Conservation (phyloP, 139 green algal genomes). For the Micractinium sp. region DNA sequence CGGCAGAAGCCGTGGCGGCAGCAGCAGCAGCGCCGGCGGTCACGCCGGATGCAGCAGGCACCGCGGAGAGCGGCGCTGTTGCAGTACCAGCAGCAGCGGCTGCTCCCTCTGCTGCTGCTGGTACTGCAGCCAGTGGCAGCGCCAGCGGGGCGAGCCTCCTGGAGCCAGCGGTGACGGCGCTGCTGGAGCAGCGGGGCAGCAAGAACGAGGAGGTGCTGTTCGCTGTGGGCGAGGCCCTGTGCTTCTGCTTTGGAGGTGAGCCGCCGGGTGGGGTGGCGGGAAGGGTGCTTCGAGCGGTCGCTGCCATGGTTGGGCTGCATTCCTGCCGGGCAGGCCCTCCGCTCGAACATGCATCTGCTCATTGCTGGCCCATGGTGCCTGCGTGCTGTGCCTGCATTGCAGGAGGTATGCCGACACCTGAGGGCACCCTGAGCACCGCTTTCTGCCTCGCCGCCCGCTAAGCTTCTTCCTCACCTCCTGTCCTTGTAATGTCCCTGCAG, state of each 20-base stretch:
- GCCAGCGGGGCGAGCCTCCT: slow-evolving; percentile 12
- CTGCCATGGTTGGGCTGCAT: not conserved
- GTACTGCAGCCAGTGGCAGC: not conserved
- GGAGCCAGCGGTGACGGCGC: slow-evolving; percentile 16
- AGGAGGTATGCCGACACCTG: not conserved
- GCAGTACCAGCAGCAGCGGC: not conserved
- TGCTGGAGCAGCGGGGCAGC: slow-evolving; percentile 57
- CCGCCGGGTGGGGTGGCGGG: not conserved
- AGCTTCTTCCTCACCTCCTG: not conserved
- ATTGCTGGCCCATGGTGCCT: too few species aligned
- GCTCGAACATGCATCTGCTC: too few species aligned
- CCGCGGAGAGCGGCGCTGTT: not conserved
- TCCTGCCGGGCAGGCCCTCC: too few species aligned
- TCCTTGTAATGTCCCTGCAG: not conserved
- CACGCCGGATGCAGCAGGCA: too few species aligned
- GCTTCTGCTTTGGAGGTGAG: slow-evolving; percentile 76
- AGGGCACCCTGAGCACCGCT: not conserved
- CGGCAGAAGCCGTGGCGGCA: not conserved
- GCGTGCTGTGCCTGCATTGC: not conserved
- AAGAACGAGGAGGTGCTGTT: slow-evolving; percentile 81
- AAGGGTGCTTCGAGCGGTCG: not conserved
- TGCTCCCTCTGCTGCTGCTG: slow-evolving; percentile 14
- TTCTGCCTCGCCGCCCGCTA: not conserved
- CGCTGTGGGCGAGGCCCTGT: slow-evolving; percentile 82
- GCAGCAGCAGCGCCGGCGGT: not conserved